Base-by-base conservation (phyloP, 306 rosid species). In the Bauhinia variegata region DNA sequence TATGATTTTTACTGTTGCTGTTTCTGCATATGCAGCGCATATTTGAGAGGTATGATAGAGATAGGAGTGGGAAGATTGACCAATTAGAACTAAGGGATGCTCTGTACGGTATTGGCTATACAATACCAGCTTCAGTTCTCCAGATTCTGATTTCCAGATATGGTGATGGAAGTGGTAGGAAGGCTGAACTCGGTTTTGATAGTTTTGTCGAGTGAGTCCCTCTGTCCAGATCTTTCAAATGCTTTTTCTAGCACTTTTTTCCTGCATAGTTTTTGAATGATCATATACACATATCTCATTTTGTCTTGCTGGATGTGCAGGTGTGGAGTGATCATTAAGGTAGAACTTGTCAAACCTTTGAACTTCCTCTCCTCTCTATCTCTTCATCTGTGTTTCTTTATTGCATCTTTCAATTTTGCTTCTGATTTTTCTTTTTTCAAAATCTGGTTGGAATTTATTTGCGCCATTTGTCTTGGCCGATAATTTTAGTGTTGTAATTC, bases 291-390 rank as follows among this genome's bases (percentile, higher is more conserved):
- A 56, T 57, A 16, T 84, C 87, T 87, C 13, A 87, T 60, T 41
- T 55, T 55, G 11, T 83, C 67, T 36, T 75, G 8, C 70, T 77
- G 66, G 61, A 19, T 71, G 8, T 75, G 85, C 96, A 92, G 98
- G 81, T 92, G 98, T 36, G 98, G 88, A 73, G 74, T 86, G 93
- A 86, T 86, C 72, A 63, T 89, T 54, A 92, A 86, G 98, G 98
- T 92, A 72, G 80, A 84, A 76, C 34, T 73, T 56, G 15, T 37
- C 0, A 1, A 46, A 14, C 63, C 68, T 65, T 60, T n/a, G 32
- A 41, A 70, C 10, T 60, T 30, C 56, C 43, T 52, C 17, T 33
- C 11, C 49, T 69, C 54, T 39, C 38, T 46, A 34, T 75, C 54
- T 67, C 37, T 23, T 43, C 46, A 67, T 63, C 42, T 43, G 7